A percentile compares a stretch with the other conserved stretches of the same genome.
Evolutionary conservation across 129 eudicot species (phyloP).

Genomic region (Heracleum sosnowskyi): DNA sequence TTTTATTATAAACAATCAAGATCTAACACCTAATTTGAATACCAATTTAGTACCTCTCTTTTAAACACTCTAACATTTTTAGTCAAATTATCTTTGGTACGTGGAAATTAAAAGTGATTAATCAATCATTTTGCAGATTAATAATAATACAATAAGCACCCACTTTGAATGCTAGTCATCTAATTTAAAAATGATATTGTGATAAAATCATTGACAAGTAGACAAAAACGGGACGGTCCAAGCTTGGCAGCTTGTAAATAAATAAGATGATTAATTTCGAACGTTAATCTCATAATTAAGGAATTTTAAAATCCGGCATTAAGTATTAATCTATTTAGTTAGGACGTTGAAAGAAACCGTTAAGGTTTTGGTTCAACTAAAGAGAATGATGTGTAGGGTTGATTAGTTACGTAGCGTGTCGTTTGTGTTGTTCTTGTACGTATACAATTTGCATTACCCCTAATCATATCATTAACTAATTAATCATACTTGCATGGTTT

Average conservation of each 20-base stretch:
- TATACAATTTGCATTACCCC: slow-evolving; percentile 7
- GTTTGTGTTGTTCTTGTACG: slow-evolving; percentile 25
- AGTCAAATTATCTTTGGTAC: too few relatives aligned
- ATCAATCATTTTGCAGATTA: too few relatives aligned
- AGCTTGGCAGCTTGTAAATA: slow-evolving; percentile 4
- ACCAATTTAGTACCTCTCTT: too few relatives aligned
- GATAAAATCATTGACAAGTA: slow-evolving; percentile 2
- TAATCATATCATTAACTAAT: background rate
- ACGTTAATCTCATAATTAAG: slow-evolving; percentile 7
- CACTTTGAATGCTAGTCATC: background rate
- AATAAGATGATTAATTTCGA: slow-evolving; percentile 3
- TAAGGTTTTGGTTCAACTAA: background rate
- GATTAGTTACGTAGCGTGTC: slow-evolving; percentile 11
- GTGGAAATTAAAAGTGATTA: too few relatives aligned
- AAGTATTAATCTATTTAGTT: background rate
- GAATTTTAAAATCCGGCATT: slow-evolving; percentile 14
- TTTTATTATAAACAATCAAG: too few relatives aligned
- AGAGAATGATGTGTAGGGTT: slow-evolving; percentile 16
- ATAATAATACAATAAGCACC: too few relatives aligned
- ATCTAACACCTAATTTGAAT: too few relatives aligned
- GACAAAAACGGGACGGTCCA: slow-evolving; percentile 14
- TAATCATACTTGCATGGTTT: slow-evolving; percentile 7
- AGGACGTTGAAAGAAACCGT: slow-evolving; percentile 8
- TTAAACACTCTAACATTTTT: too few relatives aligned
- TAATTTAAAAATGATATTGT: background rate